Evolutionary conservation across 257 asterid species (phyloP).

Genomic region (Voacanga thouarsii): DNA sequence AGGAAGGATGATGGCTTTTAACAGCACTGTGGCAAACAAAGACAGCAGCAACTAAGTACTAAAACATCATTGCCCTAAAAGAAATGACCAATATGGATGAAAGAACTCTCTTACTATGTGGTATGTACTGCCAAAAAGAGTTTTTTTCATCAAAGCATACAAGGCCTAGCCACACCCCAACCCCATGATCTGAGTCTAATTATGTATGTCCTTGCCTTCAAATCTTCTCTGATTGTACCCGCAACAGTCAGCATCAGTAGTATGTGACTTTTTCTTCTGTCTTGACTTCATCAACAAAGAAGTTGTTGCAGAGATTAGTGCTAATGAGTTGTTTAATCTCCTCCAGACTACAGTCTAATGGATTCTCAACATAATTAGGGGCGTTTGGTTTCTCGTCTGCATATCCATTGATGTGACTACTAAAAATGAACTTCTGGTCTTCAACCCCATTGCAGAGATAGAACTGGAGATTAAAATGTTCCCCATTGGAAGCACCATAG

Average conservation of each 20-base stretch:
- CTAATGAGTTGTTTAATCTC: conserved; percentile 72
- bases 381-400: conserved; percentile 13
- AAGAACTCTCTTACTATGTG: conserved; percentile 3
- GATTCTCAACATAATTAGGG: conserved; percentile 26
- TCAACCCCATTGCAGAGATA: conserved; percentile 30
- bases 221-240: not conserved
- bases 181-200: conserved; percentile 15
- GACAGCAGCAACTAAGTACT: not conserved
- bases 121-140: conserved; percentile 19
- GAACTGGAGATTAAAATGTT: conserved; percentile 25
- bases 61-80: conserved; percentile 18
- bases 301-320: conserved; percentile 36
- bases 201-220: not conserved
- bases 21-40: conserved; percentile 13
- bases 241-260: conserved; percentile 16
- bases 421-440: conserved; percentile 25
- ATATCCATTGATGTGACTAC: conserved; percentile 3
- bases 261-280: conserved; percentile 39
- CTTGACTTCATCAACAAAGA: conserved; percentile 51
- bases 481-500: conserved; percentile 18
- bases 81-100: conserved; percentile 18
- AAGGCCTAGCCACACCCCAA: not conserved
- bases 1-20: not conserved
- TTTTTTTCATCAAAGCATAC: conserved; percentile 4
- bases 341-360: conserved; percentile 56